A percentile compares a stretch with the other conserved stretches of the same genome.
phyloP scores from a whole-genome alignment of 2,329 filamentous ascomycete genomes.

The Diplodia scrobiculata region DNA sequence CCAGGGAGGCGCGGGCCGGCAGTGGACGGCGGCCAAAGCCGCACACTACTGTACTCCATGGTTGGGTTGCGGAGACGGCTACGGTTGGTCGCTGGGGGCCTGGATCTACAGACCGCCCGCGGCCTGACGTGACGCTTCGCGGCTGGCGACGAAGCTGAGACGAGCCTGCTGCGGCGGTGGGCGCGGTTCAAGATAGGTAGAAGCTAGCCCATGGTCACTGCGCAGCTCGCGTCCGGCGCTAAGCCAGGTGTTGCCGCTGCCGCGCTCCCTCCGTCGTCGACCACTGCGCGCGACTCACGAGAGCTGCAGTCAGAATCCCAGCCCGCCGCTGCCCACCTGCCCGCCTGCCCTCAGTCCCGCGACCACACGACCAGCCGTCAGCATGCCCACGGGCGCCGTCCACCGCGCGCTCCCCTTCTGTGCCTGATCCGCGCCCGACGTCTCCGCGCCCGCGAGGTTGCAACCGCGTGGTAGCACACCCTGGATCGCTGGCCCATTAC shows the following conservation, averaged over 20 bases:
- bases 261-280: constrained; percentile 1
- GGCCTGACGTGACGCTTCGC: not conserved
- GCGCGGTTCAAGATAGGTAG: constrained; percentile 5
- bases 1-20: constrained; percentile 15
- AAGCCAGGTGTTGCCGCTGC: constrained; percentile 1
- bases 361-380: constrained; percentile 12
- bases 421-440: constrained; percentile 22
- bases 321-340: not conserved
- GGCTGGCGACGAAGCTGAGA: constrained; percentile 12
- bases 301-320: constrained; percentile 27
- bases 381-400: constrained; percentile 8
- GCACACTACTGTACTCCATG: not conserved
- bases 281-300: constrained; percentile 21
- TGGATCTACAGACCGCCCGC: too few species aligned
- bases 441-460: constrained; percentile 19
- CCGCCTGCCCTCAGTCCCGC: not conserved
- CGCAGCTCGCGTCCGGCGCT: constrained; percentile 1
- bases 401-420: constrained; percentile 21
- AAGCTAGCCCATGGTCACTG: constrained; percentile 2
- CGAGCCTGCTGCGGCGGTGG: constrained; percentile 15
- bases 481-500: constrained; percentile 29
- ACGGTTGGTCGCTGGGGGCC: not conserved
- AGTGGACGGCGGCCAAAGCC: constrained; percentile 12
- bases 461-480: constrained; percentile 24
- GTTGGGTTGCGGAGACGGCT: constrained; percentile 1